Base-by-base conservation (phyloP, 2,329 filamentous ascomycete genomes). In the Aspergillus proliferans region DNA sequence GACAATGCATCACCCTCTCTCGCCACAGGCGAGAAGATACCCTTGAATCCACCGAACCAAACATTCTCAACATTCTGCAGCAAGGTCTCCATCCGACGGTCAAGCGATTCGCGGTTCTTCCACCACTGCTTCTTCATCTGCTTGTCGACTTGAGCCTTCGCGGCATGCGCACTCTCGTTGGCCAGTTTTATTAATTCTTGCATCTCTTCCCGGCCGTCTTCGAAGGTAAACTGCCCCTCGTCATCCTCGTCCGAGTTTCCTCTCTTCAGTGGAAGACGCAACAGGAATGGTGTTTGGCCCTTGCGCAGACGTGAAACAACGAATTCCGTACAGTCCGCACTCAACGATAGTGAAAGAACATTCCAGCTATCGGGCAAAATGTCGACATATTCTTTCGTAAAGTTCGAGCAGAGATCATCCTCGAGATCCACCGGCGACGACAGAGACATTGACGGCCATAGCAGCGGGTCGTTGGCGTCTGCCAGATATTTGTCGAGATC, bases 31-130 rank as follows among this genome's bases (percentile, higher is more conserved):
- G 89, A 91, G 63, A 98, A 92, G n/a, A 98, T 85, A 14, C 92
- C 91, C 49, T 84, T 86, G 77, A 98, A 98, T 0, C 93, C 93
- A 44, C 92, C 91, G 4, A 98, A 81, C 93, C 93, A 98, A 19
- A 93, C 84, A 52, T 87, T 86, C 68, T 98, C 92, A 36, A 98
- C 86, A 51, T 89, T 94, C 47, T 84, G 77, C 1, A 98, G 76
- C 8, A 98, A 78, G 45, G 87, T 84, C 53, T 82, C 84, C 21
- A 98, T 76, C 8, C 88, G 83, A 28, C 73, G 72, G 63, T 98
- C 93, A 14, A 98, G 76, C 2, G 79, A 80, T 67, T 93, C 86
- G 12, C 94, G 82, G 63, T 91, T 86, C 4, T 80, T 81, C 91
- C 93, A 98, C 93, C 93, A 98, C 43, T 84, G 84, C 36, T 81